Base-by-base conservation (phyloP, 1,284 basidiomycete species). In the Fomitopsis pinicola region DNA sequence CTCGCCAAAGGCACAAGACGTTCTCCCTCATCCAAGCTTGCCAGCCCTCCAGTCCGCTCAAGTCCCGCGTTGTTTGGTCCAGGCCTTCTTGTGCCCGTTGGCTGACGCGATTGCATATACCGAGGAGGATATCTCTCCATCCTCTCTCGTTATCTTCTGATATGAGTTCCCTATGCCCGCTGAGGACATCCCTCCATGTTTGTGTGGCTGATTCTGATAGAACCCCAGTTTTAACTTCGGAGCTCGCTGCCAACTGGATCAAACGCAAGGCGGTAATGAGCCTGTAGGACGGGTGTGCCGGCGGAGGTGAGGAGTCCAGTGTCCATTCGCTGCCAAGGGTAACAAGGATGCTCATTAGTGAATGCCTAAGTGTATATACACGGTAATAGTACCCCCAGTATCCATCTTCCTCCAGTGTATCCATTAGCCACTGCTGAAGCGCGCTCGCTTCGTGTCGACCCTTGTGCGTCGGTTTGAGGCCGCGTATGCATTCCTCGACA, bases 261-360 rank as follows among this genome's bases (percentile, higher is more conserved):
- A 94, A 77, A 35, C 92, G 85, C 45, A 95, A 75, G 0, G 88
- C 86, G 33, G 84, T 82, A 35, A 91, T 83, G 12, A 94, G 73
- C 15, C 90, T 83, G 74, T 86, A 94, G 1, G 92, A 94, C 2
- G 91, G 89, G 66, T 88, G 81, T 6, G 85, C 83, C n/a, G 85
- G 81, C 9, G 70, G 68, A 30, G 85, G 84, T 10, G 77, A 74
- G 15, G 76, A 76, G 67, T 92, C 85, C 33, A 95, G 70, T 1
- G 84, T 89, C 87, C 91, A 94, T 58, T 92, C 84, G 35, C 93
- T 93, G 59, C 33, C 45, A n/a, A 40, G 19, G 40, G 58, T 65
- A 28, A 35, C 38, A 36, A 19, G 42, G 50, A 53, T 57, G 59
- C 59, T 64, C 61, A 53, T 64, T 46, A 62, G 57, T 55, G 40